Base-by-base conservation (phyloP, 2,329 filamentous ascomycete species). In the Ophiocordyceps camponoti-saundersi region DNA sequence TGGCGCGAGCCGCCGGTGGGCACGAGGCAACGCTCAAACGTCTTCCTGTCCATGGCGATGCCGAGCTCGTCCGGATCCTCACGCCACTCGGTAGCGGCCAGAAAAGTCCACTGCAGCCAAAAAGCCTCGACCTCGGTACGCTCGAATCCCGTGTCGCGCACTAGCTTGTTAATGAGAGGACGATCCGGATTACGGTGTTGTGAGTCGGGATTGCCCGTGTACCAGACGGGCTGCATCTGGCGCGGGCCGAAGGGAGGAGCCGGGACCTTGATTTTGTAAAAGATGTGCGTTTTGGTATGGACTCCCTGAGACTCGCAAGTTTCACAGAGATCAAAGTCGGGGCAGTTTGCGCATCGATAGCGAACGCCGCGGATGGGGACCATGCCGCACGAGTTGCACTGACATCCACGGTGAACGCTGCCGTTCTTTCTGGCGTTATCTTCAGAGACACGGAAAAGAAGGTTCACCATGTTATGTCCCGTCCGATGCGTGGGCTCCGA, bases 21-120 rank as follows among this genome's bases (percentile, higher is more conserved):
- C 8, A 93, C 81, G 50, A 96, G 79, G 54, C 88, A 94, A 44
- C 85, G 80, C 59, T 95, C 87, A 64, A 98, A 98, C 0, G 87
- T 94, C 62, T 83, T 84, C 50, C 88, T 80, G 59, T 96, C 89
- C 69, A 96, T 93, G 32, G 88, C 92, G 54, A 90, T 72, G 47
- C 75, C 71, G 41, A 95, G 72, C 21, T 80, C 75, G 54, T 85
- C 80, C 0, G 87, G 85, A 58, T 96, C 90, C 18, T 82, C 76
- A 32, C 78, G 68, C 82, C 84, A 95, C 59, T 90, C 81, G 6
- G 81, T 82, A 53, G 85, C 90, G 41, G 90, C 90, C 64, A 95
- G 81, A 60, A 89, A 95, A 6, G 85, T 89, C 75, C 94, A 98
- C 59, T 96, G 90, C 58, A 96, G 90, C 82, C 89, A 96, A 41